Percentiles rank a stretch among this genome's conserved stretches.
These are phyloP conservation scores for Rhizoclosmatium globosum DNA, from an alignment of 192 early-diverging fungal genomes.

Conservation along the genomic window DNA sequence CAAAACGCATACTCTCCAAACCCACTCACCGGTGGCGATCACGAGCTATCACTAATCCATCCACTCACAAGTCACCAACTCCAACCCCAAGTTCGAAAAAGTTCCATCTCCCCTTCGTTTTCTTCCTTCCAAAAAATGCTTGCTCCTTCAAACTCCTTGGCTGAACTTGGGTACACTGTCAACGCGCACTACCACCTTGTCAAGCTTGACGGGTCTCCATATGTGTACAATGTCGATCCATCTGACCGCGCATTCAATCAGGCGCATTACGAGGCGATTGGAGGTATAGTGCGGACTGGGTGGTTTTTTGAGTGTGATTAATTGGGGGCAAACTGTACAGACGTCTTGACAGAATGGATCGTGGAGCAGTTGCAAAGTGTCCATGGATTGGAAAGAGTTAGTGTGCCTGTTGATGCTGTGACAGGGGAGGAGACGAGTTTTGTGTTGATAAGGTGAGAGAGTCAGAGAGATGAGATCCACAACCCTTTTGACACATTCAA, in stretches of 20 bases:
- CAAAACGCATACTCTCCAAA: too few relatives aligned
- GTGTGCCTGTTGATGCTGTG: slow-evolving; percentile 29
- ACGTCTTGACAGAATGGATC: slow-evolving; percentile 5
- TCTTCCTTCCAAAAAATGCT: too few relatives aligned
- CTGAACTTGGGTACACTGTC: slow-evolving; percentile 15
- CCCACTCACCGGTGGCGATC: too few relatives aligned
- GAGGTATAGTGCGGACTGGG: slow-evolving; percentile 5
- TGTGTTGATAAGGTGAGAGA: slow-evolving; percentile 18
- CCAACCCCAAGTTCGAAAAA: too few relatives aligned
- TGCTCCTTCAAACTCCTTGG: neutral
- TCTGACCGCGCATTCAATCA: slow-evolving; percentile 11
- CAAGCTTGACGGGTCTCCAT: slow-evolving; percentile 23
- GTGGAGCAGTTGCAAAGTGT: slow-evolving; percentile 3
- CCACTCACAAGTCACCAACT: too few relatives aligned
- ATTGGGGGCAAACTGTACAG: neutral
- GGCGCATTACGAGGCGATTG: slow-evolving; percentile 26
- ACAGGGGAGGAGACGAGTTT: neutral
- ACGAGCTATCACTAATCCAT: too few relatives aligned
- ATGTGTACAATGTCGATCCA: slow-evolving; percentile 20
- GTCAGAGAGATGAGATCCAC: neutral
- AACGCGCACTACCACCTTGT: slow-evolving; percentile 27
- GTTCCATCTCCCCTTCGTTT: too few relatives aligned
- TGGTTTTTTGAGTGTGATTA: neutral
- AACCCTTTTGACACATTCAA: neutral
- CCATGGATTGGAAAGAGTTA: neutral